Conservation (phyloP, 129 eudicot species). For the Flaveria robusta region DNA sequence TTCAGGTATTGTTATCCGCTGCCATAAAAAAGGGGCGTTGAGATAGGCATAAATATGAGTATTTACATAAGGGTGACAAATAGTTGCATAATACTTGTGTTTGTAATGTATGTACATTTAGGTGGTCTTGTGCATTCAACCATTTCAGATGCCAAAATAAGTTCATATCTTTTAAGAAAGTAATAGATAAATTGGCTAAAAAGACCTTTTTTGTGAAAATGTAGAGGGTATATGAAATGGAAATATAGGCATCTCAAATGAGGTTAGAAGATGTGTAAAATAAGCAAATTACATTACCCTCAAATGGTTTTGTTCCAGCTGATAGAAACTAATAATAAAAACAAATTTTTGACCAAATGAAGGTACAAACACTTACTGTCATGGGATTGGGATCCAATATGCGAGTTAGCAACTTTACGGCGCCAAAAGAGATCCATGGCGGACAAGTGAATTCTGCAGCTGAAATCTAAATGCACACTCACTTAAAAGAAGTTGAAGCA, state of each 20-base stretch:
- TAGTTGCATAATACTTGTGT: too few species aligned
- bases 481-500: conserved; percentile 13
- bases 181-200: too few species aligned
- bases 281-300: background rate
- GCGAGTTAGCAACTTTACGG: conserved; percentile 68
- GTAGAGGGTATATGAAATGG: background rate
- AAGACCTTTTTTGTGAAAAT: too few species aligned
- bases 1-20: conserved; percentile 86
- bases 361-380: conserved; percentile 58
- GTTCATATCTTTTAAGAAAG: too few species aligned
- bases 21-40: conserved; percentile 33
- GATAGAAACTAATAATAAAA: background rate
- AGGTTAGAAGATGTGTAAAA: background rate
- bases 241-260: background rate
- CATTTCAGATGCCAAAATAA: too few species aligned
- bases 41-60: conserved; percentile 1
- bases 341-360: background rate
- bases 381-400: conserved; percentile 86
- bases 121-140: too few species aligned
- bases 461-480: conserved; percentile 55
- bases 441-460: conserved; percentile 92
- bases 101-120: too few species aligned
- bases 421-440: conserved; percentile 86
- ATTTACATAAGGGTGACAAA: background rate
- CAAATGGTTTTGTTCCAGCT: too few species aligned